Conservation (phyloP, 1,284 basidiomycete genomes). For the Microbotryum silenes-acaulis region DNA sequence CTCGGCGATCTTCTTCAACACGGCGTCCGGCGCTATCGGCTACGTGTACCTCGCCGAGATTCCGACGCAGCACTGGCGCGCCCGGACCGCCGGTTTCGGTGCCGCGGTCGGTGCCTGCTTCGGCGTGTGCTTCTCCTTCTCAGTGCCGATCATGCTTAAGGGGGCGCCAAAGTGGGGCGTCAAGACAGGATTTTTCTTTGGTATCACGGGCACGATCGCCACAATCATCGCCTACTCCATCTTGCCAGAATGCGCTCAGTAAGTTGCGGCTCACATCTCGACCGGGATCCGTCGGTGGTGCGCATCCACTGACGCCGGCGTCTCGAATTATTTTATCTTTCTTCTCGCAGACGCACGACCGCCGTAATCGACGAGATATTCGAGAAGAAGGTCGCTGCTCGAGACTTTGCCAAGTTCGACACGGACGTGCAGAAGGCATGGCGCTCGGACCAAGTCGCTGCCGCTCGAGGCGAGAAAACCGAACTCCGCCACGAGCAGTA, state of each 20-base stretch:
- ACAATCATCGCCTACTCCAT: background rate
- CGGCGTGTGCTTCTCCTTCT: conserved; percentile 1
- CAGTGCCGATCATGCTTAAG: background rate
- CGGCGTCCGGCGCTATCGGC: conserved; percentile 25
- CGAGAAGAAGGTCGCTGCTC: conserved; percentile 1
- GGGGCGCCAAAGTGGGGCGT: background rate
- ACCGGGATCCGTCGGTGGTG: too few relatives aligned
- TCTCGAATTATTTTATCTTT: too few relatives aligned
- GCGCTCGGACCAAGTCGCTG: background rate
- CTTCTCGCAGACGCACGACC: background rate
- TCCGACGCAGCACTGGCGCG: conserved; percentile 1
- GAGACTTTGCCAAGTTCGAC: background rate
- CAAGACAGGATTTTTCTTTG: conserved; percentile 1
- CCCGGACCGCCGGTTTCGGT: background rate
- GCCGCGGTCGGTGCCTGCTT: background rate
- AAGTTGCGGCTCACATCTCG: background rate
- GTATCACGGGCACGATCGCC: background rate
- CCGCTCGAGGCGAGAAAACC: too few relatives aligned
- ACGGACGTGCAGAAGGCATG: conserved; percentile 1
- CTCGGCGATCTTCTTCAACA: conserved; percentile 28
- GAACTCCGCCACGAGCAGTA: too few relatives aligned
- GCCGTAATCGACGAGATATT: background rate
- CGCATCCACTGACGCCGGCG: background rate
- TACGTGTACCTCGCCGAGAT: conserved; percentile 1
- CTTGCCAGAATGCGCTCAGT: background rate